Percentiles rank a stretch among this genome's conserved stretches.
Evolutionary conservation across 2,329 filamentous ascomycete species (phyloP).

Genomic region (Furcasterigmium sp.): DNA sequence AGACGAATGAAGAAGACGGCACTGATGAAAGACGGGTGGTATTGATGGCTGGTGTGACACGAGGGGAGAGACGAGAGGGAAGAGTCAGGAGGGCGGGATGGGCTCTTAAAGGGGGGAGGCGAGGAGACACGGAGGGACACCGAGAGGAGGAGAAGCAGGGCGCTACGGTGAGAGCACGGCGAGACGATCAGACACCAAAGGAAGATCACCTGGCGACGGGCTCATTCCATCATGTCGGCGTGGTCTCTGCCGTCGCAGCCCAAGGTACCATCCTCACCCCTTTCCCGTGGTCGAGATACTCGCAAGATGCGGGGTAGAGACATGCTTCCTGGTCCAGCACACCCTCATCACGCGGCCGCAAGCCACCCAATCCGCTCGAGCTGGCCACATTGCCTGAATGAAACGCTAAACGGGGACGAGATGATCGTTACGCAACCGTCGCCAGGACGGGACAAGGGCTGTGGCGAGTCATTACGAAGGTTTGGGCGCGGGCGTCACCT

Average conservation of each 20-base stretch:
- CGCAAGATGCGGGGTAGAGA: not conserved
- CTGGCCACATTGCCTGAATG: too few relatives aligned
- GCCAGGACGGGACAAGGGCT: too few relatives aligned
- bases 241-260: not conserved
- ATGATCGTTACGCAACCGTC: too few relatives aligned
- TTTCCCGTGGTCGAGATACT: not conserved
- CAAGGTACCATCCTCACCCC: not conserved
- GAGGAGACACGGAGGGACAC: slow-evolving; percentile 1
- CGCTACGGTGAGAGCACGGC: not conserved
- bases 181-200: not conserved
- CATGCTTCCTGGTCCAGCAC: not conserved
- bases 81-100: not conserved
- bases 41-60: slow-evolving; percentile 4
- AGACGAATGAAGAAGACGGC: not conserved
- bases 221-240: not conserved
- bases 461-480: not conserved
- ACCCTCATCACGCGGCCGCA: not conserved
- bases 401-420: not conserved
- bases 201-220: too few relatives aligned
- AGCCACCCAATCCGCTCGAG: not conserved
- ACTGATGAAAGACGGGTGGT: not conserved
- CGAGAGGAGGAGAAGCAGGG: not conserved
- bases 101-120: not conserved
- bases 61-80: not conserved
- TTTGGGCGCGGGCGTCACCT: not conserved